Percentiles rank a stretch among this genome's conserved stretches.
phyloP scores from a whole-genome alignment of 108 stramenopile species.

The Asterionellopsis glacialis region DNA sequence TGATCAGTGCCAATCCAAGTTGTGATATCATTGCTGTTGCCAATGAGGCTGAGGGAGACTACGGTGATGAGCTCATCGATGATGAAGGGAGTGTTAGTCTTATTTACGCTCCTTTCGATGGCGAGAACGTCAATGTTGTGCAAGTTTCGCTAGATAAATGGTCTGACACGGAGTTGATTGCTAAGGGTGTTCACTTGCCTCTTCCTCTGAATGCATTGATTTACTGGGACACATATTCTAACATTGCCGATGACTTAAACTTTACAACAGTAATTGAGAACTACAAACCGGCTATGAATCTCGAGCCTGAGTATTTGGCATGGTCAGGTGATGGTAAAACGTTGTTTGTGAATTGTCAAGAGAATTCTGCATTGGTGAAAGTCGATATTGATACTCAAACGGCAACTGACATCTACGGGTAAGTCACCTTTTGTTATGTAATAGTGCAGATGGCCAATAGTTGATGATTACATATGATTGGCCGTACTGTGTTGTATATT shows the following conservation, averaged over 20 bases:
- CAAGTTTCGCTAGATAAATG: not conserved
- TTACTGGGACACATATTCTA: constrained; percentile 35
- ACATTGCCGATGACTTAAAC: constrained; percentile 21
- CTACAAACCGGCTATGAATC: constrained; percentile 28
- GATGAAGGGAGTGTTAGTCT: no score
- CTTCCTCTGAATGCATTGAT: constrained; percentile 28
- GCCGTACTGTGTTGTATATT: no score
- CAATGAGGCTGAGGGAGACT: constrained; percentile 39
- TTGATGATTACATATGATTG: no score
- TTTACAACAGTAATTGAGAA: constrained; percentile 15
- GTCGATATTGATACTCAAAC: constrained; percentile 22
- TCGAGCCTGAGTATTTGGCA: constrained; percentile 44
- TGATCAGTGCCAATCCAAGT: constrained; percentile 12
- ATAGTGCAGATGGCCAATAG: no score
- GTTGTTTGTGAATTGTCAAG: constrained; percentile 44
- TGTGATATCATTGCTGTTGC: constrained; percentile 44
- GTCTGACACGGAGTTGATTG: constrained; percentile 16
- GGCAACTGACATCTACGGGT: constrained; percentile 16
- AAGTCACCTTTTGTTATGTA: no score
- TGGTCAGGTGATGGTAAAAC: constrained; percentile 30
- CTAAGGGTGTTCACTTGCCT: constrained; percentile 32
- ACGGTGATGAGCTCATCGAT: constrained; percentile 3
- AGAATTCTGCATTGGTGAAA: constrained; percentile 42
- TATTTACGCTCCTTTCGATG: no score
- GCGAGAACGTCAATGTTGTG: no score